These are phyloP conservation scores for Suhomyces kilbournensis DNA, from an alignment of 805 yeast genomes.

Conservation along the genomic window DNA sequence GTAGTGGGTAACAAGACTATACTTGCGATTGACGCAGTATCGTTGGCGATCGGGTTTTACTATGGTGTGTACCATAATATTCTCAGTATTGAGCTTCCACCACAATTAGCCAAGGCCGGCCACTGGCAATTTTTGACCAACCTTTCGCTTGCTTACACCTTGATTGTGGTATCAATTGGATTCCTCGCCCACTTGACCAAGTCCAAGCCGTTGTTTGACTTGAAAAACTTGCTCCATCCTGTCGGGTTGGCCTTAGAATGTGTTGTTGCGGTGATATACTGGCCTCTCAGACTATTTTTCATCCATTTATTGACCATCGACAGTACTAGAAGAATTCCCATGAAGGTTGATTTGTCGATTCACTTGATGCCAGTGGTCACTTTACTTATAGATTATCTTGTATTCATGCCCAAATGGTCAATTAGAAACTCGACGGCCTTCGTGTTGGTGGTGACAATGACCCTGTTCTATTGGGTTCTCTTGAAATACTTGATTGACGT, in stretches of 20 bases:
- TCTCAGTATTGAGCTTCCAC: slow-evolving; percentile 41
- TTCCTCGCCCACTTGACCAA: slow-evolving; percentile 31
- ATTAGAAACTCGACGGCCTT: slow-evolving; percentile 36
- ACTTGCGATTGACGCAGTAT: slow-evolving; percentile 20
- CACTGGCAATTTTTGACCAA: slow-evolving; percentile 73
- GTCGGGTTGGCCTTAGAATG: slow-evolving; percentile 56
- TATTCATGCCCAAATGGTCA: slow-evolving; percentile 48
- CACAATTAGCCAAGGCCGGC: slow-evolving; percentile 52
- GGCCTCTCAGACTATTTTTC: slow-evolving; percentile 62
- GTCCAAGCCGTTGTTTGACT: slow-evolving; percentile 20
- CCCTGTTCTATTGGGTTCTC: slow-evolving; percentile 52
- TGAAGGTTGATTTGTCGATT: slow-evolving; percentile 52
- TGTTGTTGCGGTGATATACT: slow-evolving; percentile 62
- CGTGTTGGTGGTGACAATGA: slow-evolving; percentile 32
- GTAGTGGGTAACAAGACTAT: slow-evolving; percentile 30
- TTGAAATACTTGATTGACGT: slow-evolving; percentile 48
- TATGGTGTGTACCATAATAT: slow-evolving; percentile 22
- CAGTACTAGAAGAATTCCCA: slow-evolving; percentile 38
- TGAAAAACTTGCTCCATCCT: slow-evolving; percentile 48
- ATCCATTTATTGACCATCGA: slow-evolving; percentile 45
- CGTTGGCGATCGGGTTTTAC: slow-evolving; percentile 26
- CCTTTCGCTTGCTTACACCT: slow-evolving; percentile 13
- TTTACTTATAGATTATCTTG: slow-evolving; percentile 53
- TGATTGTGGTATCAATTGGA: slow-evolving; percentile 18
- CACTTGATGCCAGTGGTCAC: slow-evolving; percentile 58